Base-by-base conservation (phyloP, 2,329 filamentous ascomycete genomes). In the Cladosporium sp. region DNA sequence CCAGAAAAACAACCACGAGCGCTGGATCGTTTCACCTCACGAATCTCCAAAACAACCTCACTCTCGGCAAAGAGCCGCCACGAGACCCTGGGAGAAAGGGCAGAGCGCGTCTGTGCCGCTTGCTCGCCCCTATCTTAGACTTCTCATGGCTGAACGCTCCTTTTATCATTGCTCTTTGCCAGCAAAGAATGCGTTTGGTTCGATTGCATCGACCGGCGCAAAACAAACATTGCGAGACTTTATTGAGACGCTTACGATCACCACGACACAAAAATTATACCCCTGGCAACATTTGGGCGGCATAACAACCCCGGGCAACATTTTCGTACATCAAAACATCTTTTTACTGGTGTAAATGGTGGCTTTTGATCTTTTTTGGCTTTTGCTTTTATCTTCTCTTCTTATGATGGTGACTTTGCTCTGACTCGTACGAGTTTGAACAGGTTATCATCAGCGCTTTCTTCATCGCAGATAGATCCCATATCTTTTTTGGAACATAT, bases 71-170 rank as follows among this genome's bases (percentile, higher is more conserved):
- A 38, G 17, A 47, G 30, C 25, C 40, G 40, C 39, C 43, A 47
- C 30, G 14, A n/a, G 8, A 34, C 3, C 9, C 5, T 38, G 2
- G 30, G 2, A 25, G 5, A 19, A 17, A 28, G 30, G 42, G 34
- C 20, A 56, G 54, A 56, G 54, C 54, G 54, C 54, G 54, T 56
- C 54, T 56, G 54, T 56, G 54, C 54, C 54, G 54, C 54, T 49
- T 56, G 54, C 54, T 56, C 42, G 15, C 34, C 34, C 42, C 25
- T 2, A 11, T n/a, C 9, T 5, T 30, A 19, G 7, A 20, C 11
- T 39, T n/a, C 28, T n/a, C 30, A 20, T 37, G 30, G 49, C 49
- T 51, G 36, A 51, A 42, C 51, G 38, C 51, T 55, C 51, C 51
- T 55, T 55, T 43, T 22, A 36, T 43, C 39, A 42, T 43, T 20